Evolutionary conservation across 164 flowering plant genomes (phyloP), one percentile per base, ranked within the genome.

Genomic region (Liquidambar formosana): DNA sequence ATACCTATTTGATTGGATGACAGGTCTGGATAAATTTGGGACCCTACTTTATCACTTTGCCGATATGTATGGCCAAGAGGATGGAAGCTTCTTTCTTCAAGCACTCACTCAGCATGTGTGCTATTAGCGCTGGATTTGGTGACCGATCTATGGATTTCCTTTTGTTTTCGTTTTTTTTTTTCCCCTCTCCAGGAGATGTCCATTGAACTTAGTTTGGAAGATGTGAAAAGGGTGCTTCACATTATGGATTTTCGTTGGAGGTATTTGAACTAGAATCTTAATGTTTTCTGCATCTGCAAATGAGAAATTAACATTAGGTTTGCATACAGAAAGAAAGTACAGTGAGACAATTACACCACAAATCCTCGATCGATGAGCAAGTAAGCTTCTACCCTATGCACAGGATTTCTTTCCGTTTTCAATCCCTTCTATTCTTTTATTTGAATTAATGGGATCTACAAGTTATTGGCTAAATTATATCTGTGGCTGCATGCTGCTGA

Each of bases 31-130:
- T 93, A 76, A 93, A 92, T 78, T 76, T 96, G 71, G 99, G 99
- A n/a, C 98, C 99, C 79, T 96, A 59, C 91, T 96, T 18, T 96
- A 93, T 77, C 99, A 96, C 78, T 96, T 96, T 77, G 99, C 99
- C 0, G 99, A 93, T 77, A 66, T 81, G 72, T 88, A 85, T 83
- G 91, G 91, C 28, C 88, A 86, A 54, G 92, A 93, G 71, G 93
- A 95, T 78, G 99, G 93, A 88, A 76, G 83, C 63, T 45, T 78
- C 57, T 19, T 65, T 53, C 18, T 18, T 21, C 5, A 51, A 69
- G 15, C 23, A 60, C 47, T n/a, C 10, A 28, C 56, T 15, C 1
- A 25, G 49, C 56, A 10, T 8, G 14, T 22, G 18, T 19, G 16
- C 12, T 68, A 22, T 47, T 47, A 48, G 25, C 12, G 23, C 43